Base-by-base conservation (phyloP, 495 filamentous ascomycete species). In the Annulohypoxylon nitens region DNA sequence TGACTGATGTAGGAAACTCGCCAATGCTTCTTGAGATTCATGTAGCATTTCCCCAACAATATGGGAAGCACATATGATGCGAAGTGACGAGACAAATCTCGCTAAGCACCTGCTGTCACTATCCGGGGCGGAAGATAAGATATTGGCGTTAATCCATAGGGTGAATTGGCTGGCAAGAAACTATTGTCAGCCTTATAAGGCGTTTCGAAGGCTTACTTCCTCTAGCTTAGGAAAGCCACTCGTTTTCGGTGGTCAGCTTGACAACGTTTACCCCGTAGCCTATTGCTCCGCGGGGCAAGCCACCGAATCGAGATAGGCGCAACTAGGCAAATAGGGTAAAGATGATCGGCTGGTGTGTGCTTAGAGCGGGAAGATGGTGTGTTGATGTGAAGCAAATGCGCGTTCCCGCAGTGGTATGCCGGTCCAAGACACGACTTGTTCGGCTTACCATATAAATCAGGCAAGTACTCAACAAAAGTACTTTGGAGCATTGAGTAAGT, bases 371-470 rank as follows among this genome's bases (percentile, higher is more conserved):
- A 54, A 37, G 58, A 53, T 37, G 67, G 59, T 37, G 51, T 67
- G 45, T 25, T 53, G 37, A 64, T 64, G 53, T 60, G 30, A 75
- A 64, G 53, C 20, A 61, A 57, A 60, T 66, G 57, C 66, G 63
- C 60, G 60, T 71, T 71, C 53, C 67, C 67, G 72, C 59, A 68
- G 47, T 36, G 25, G 64, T 68, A 63, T 70, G 64, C 58, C 54
- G 67, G 64, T 34, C 63, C 64, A 71, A 68, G 72, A 75, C 70
- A 51, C 60, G 36, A 60, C 60, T 34, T 20, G 9, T 33, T 53
- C 39, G 68, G 72, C 59, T 75, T 68, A 71, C 64, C 63, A 61
- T 14, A 39, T 45, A 16, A 12, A 74, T 47, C 37, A 41, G 65
- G 25, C 25, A 33, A 53, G 39, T 62, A 57, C 39, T 50, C 62